Percentiles rank a stretch among this genome's conserved stretches.
phyloP scores from a whole-genome alignment of 176 grass and related monocot genomes.

The Miscanthus lutarioriparius region DNA sequence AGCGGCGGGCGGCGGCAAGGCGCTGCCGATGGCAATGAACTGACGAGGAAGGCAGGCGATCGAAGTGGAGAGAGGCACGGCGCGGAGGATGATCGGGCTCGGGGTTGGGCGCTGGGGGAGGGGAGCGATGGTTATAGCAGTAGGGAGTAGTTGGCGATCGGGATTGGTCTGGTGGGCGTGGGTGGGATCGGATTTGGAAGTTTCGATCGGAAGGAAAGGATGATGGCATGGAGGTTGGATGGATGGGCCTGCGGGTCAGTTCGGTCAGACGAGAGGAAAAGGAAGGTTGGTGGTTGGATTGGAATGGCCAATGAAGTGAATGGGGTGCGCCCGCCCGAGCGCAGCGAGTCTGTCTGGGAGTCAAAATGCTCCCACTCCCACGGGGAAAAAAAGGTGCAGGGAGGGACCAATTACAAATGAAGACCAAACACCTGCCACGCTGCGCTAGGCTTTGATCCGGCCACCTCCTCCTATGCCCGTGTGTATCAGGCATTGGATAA shows the following conservation, averaged over 20 bases:
- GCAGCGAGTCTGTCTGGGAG: neutral
- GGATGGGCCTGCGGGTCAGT: neutral
- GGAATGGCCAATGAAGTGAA: too few species aligned
- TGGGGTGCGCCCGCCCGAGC: too few species aligned
- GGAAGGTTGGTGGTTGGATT: neutral
- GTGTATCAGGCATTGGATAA: too few species aligned
- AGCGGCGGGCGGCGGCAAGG: neutral
- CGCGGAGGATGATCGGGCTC: neutral
- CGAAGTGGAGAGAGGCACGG: neutral
- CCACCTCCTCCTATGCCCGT: too few species aligned
- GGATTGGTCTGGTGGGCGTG: neutral
- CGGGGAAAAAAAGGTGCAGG: neutral
- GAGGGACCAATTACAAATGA: too few species aligned
- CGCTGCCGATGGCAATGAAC: neutral
- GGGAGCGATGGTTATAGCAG: slow-evolving; percentile 15
- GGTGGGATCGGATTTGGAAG: slow-evolving; percentile 42
- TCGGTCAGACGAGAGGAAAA: neutral
- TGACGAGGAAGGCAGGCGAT: neutral
- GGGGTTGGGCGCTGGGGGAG: neutral
- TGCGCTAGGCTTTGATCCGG: too few species aligned
- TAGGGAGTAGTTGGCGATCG: slow-evolving; percentile 31
- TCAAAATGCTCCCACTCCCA: neutral
- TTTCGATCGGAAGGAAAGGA: slow-evolving; percentile 37
- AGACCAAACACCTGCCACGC: too few species aligned
- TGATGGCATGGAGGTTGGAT: neutral